These are phyloP conservation scores for Talaromyces sp. DNA, from an alignment of 2,329 filamentous ascomycete genomes.

Conservation along the genomic window DNA sequence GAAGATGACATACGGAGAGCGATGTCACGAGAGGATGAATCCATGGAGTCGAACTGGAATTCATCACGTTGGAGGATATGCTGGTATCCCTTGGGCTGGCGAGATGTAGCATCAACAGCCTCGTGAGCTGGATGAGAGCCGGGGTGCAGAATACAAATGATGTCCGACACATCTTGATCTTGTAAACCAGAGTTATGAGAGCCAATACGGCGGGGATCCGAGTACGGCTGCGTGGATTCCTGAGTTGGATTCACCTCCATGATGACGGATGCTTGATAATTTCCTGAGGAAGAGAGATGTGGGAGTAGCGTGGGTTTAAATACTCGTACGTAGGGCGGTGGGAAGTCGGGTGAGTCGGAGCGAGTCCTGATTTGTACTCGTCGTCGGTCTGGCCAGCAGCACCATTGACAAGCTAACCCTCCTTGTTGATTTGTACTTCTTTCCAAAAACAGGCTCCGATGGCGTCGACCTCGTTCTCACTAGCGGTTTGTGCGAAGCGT, in stretches of 20 bases:
- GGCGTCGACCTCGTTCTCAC: not conserved
- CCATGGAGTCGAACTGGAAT: constrained; percentile 40
- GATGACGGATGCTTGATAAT: not conserved
- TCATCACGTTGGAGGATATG: constrained; percentile 57
- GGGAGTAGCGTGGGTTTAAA: not conserved
- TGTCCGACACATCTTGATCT: constrained; percentile 79
- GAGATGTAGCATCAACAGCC: constrained; percentile 61
- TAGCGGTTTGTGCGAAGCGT: not conserved
- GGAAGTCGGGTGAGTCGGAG: not conserved
- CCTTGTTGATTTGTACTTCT: too few relatives aligned
- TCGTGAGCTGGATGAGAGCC: constrained; percentile 67
- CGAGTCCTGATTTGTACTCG: not conserved
- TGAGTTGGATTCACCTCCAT: constrained; percentile 49
- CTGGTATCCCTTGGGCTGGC: constrained; percentile 44
- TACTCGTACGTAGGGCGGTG: not conserved
- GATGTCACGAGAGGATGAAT: constrained; percentile 55
- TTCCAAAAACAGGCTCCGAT: not conserved
- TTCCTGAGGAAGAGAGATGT: not conserved
- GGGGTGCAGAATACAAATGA: constrained; percentile 84
- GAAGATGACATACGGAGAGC: constrained; percentile 74
- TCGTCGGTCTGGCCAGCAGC: not conserved
- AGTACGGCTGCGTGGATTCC: constrained; percentile 70
- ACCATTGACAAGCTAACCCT: not conserved
- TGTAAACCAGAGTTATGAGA: constrained; percentile 78
- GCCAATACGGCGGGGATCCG: constrained; percentile 76